Percentiles rank a stretch among this genome's conserved stretches.
phyloP scores from a whole-genome alignment of 2,329 filamentous ascomycete genomes.

The Stachybotrys echinatus region DNA sequence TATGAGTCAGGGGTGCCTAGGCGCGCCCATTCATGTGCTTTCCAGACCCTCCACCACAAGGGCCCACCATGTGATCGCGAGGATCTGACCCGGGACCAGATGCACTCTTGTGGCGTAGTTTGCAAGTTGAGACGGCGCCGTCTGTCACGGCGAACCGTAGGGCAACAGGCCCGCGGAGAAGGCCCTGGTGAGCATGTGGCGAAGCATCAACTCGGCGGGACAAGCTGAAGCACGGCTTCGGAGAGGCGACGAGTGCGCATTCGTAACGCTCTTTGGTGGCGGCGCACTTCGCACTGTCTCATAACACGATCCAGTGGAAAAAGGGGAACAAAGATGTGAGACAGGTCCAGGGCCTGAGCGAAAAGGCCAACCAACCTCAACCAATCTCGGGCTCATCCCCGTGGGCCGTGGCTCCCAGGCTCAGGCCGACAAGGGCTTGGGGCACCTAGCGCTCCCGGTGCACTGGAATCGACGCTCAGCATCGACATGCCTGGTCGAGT shows the following conservation, averaged over 20 bases:
- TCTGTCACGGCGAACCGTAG: not conserved
- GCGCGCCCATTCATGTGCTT: slow-evolving; percentile 3
- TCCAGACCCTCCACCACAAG: slow-evolving; percentile 1
- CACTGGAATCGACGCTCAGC: not conserved
- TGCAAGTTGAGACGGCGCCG: not conserved
- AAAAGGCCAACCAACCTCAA: not conserved
- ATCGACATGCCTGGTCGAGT: not conserved
- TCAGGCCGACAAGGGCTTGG: not conserved
- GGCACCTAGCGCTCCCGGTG: not conserved
- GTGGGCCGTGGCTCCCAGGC: too few species aligned
- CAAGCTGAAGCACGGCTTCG: too few species aligned
- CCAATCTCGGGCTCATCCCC: not conserved
- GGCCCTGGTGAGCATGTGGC: too few species aligned
- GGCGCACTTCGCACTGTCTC: too few species aligned
- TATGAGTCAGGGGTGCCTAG: slow-evolving; percentile 8
- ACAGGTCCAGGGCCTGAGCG: not conserved
- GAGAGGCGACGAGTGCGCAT: too few species aligned
- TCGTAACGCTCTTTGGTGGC: too few species aligned
- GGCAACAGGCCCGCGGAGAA: not conserved
- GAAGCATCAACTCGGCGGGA: too few species aligned
- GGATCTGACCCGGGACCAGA: slow-evolving; percentile 6
- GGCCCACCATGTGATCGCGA: slow-evolving; percentile 9
- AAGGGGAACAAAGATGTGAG: not conserved
- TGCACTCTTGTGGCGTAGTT: slow-evolving; percentile 1
- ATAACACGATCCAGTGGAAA: too few species aligned